Conservation (phyloP, 192 early-diverging fungal genomes). For the Geranomyces variabilis region DNA sequence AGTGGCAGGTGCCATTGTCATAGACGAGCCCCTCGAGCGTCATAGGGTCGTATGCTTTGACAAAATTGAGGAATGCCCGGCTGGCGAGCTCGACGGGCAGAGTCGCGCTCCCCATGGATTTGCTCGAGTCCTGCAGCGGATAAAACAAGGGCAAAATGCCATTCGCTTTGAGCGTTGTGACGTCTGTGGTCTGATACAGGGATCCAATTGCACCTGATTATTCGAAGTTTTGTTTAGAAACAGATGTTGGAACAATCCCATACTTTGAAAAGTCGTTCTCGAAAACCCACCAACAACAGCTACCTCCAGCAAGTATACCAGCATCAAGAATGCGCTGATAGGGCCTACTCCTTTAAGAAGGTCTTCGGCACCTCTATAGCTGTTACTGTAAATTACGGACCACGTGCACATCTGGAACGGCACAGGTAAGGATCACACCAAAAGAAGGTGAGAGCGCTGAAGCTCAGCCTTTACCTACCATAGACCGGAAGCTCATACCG, state of each 20-base stretch:
- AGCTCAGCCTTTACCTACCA: background rate
- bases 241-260: too few relatives aligned
- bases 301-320: slow-evolving; percentile 12
- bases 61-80: slow-evolving; percentile 1
- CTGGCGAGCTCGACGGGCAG: background rate
- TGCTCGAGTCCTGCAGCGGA: background rate
- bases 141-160: background rate
- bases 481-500: background rate
- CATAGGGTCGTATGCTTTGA: background rate
- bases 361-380: slow-evolving; percentile 16
- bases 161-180: background rate
- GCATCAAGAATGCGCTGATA: slow-evolving; percentile 9
- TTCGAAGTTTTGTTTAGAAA: too few relatives aligned
- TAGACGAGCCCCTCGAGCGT: background rate
- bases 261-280: too few relatives aligned
- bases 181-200: background rate
- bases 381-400: slow-evolving; percentile 14
- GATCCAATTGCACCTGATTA: slow-evolving; percentile 1
- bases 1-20: too few relatives aligned
- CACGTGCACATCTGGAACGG: slow-evolving; percentile 1
- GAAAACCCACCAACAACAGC: background rate
- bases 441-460: too few relatives aligned
- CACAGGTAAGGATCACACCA: too few relatives aligned
- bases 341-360: background rate
- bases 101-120: background rate